These are phyloP conservation scores for Claviceps monticola DNA, from an alignment of 2,329 filamentous ascomycete genomes.

Conservation along the genomic window DNA sequence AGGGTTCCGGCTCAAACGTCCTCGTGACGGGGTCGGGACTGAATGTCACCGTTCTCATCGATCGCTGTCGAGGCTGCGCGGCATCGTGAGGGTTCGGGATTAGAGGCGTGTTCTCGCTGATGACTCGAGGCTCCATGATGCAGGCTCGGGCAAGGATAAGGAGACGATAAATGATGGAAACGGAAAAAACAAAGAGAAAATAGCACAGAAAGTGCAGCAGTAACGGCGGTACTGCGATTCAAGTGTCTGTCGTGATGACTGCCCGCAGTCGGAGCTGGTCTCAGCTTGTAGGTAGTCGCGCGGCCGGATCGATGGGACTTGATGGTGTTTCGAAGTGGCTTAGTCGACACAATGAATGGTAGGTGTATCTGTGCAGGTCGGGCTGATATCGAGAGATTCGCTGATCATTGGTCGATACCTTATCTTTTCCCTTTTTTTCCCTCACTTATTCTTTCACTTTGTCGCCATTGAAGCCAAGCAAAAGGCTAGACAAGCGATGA, in stretches of 20 bases:
- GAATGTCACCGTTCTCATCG: conserved; percentile 59
- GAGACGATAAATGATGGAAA: not conserved
- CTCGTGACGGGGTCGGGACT: conserved; percentile 54
- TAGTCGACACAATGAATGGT: not conserved
- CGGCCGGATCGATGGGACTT: conserved; percentile 1
- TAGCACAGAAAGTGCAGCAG: not conserved
- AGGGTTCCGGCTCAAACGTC: conserved; percentile 40
- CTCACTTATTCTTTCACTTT: not conserved
- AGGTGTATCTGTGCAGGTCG: not conserved
- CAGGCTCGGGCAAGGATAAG: not conserved
- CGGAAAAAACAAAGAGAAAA: not conserved
- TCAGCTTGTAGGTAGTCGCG: not conserved
- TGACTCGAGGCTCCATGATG: conserved; percentile 15
- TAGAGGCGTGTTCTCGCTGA: conserved; percentile 22
- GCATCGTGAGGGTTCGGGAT: conserved; percentile 12
- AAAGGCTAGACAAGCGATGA: not conserved
- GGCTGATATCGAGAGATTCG: not conserved
- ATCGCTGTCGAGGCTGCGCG: conserved; percentile 26
- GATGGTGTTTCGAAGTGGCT: not conserved
- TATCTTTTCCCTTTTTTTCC: not conserved
- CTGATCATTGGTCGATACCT: not conserved
- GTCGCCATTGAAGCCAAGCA: not conserved
- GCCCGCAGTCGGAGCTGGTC: not conserved
- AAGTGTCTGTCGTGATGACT: not conserved
- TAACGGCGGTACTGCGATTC: not conserved